Conservation (phyloP, 306 rosid genomes). For the Morella rubra region DNA sequence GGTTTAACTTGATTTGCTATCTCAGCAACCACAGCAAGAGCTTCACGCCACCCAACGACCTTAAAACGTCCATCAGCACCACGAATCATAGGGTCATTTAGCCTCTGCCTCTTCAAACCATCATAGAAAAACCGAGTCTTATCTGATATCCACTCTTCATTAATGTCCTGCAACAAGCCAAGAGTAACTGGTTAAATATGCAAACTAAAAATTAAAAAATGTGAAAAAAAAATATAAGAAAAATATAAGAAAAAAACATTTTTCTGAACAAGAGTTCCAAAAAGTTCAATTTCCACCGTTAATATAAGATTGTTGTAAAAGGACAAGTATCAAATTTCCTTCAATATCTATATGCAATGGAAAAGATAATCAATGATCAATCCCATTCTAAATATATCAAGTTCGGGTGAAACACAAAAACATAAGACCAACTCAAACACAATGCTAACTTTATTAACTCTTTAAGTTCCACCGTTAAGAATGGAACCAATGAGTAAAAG, state of each 20-base stretch:
- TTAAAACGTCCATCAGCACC: slow-evolving; percentile 91
- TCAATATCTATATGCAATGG: slow-evolving; percentile 5
- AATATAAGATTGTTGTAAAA: slow-evolving; percentile 1
- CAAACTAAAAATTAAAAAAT: neutral
- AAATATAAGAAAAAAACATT: neutral
- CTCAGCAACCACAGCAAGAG: slow-evolving; percentile 85
- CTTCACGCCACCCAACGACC: slow-evolving; percentile 93
- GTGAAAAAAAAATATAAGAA: neutral
- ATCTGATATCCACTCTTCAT: slow-evolving; percentile 99
- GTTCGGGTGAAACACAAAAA: neutral
- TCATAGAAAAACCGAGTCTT: slow-evolving; percentile 97
- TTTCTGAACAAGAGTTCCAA: neutral
- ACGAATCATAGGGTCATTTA: slow-evolving; percentile 97
- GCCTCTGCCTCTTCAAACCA: slow-evolving; percentile 98
- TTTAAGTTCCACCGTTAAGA: neutral
- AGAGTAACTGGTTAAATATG: neutral
- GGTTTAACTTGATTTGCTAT: slow-evolving; percentile 72
- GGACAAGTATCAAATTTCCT: slow-evolving; percentile 15
- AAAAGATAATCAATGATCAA: neutral
- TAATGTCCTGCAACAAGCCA: slow-evolving; percentile 66
- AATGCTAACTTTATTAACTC: neutral
- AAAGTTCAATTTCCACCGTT: neutral
- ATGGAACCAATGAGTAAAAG: neutral
- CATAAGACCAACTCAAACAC: neutral
- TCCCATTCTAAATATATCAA: neutral